phyloP scores from a whole-genome alignment of 768 basidiomycete genomes.

The Pholiota microspora region DNA sequence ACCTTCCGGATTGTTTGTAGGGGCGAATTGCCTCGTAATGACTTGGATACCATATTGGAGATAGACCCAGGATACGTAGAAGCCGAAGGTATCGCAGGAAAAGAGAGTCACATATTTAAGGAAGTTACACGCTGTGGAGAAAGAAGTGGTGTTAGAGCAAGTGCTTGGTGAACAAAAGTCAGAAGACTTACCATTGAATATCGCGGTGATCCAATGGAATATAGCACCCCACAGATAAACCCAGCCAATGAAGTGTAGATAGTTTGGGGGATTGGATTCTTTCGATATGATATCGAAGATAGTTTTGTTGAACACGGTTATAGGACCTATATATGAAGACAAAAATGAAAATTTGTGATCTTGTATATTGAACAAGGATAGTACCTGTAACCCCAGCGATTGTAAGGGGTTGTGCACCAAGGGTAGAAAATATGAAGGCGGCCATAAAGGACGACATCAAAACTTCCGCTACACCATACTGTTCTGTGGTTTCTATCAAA shows the following conservation, averaged over 20 bases:
- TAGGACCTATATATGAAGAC: conserved; percentile 59
- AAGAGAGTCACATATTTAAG: conserved; percentile 87
- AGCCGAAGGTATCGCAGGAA: conserved; percentile 90
- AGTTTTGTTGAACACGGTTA: conserved; percentile 90
- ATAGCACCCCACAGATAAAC: conserved; percentile 91
- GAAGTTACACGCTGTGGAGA: conserved; percentile 67
- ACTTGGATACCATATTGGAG: conserved; percentile 89
- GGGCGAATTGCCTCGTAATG: conserved; percentile 65
- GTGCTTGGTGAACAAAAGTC: neutral
- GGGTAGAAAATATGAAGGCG: conserved; percentile 80
- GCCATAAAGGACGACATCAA: conserved; percentile 85
- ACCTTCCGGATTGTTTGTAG: conserved; percentile 34
- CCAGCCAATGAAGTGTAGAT: conserved; percentile 90
- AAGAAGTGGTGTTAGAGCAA: neutral
- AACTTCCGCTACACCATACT: conserved; percentile 90
- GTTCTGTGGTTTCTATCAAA: conserved; percentile 84
- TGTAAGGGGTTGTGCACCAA: conserved; percentile 88
- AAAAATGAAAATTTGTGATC: neutral
- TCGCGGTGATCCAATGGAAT: conserved; percentile 78
- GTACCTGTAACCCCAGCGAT: conserved; percentile 89
- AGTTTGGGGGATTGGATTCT: conserved; percentile 60
- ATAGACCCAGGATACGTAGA: conserved; percentile 90
- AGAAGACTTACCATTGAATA: conserved; percentile 61
- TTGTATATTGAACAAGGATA: neutral
- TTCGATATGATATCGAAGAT: conserved; percentile 73